phyloP scores from a whole-genome alignment of 2,329 filamentous ascomycete species.

The Aspergillus tamarii region DNA sequence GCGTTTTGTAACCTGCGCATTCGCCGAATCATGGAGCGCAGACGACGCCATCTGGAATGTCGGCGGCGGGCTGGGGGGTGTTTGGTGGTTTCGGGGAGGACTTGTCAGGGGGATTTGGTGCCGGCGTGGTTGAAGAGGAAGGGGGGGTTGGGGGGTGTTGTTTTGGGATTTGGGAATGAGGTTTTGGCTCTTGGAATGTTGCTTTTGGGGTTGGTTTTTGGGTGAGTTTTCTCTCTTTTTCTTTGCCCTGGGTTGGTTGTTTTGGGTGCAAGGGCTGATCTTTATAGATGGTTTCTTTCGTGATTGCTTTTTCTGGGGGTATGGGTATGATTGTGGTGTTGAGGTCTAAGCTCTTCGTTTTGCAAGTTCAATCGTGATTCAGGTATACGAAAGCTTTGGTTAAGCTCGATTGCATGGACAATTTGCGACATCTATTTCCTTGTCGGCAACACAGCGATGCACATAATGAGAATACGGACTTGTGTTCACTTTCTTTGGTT shows the following conservation, averaged over 20 bases:
- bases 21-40: conserved; percentile 44
- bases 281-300: background rate
- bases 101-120: conserved; percentile 35
- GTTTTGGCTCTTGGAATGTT: conserved; percentile 21
- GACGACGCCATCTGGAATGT: conserved; percentile 47
- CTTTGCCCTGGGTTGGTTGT: background rate
- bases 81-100: conserved; percentile 40
- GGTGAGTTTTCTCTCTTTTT: background rate
- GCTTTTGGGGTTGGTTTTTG: conserved; percentile 14
- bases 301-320: background rate
- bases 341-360: too few species aligned
- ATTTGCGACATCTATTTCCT: background rate
- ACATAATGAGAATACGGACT: background rate
- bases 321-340: background rate
- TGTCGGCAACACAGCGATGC: background rate
- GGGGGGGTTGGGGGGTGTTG: conserved; percentile 19
- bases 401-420: background rate
- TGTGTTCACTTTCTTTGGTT: background rate
- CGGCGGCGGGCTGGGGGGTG: conserved; percentile 35
- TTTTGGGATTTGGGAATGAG: conserved; percentile 28
- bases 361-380: too few species aligned
- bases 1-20: conserved; percentile 47
- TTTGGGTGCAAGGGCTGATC: background rate
- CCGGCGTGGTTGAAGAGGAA: conserved; percentile 34
- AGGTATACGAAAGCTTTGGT: background rate